Base-by-base conservation (phyloP, 805 yeast genomes). In the Tetrapisispora phaffii region DNA sequence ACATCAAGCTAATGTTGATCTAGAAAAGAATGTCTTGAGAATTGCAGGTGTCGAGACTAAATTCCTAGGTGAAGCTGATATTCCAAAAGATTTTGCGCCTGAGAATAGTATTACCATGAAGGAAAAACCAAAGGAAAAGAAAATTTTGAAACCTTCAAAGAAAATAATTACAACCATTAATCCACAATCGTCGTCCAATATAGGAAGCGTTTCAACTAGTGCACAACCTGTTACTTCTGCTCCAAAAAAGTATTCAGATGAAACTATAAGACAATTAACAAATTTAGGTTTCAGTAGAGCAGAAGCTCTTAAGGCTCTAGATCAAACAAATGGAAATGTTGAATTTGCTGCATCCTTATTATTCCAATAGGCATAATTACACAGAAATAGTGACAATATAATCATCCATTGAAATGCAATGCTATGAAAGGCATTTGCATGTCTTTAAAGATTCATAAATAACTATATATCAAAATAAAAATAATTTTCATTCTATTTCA, bases 281-380 rank as follows among this genome's bases (percentile, higher is more conserved):
- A 72, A 72, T 15, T 67, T 90, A 48, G 97, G 97, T 0, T 87
- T 88, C 54, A 63, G 81, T 3, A 71, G 79, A 51, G 59, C 64
- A 2, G 80, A 84, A 51, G 93, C 82, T 0, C 62, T 79, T 2
- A 55, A 63, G 2, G 96, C 96, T 0, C 66, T 90, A 42, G 66
- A 70, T 23, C 73, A 70, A 47, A 75, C 94, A 1, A 70, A 73
- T 23, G 96, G 96, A 8, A 84, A 89, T 57, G 76, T 83, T 0
- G 97, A 90, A 44, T 51, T 80, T 49, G 97, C 97, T 0, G 97
- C 96, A 1, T 78, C 94, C 1, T 55, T 84, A 40, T 67, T 88
- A 40, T 87, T 86, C 49, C 45, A 43, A 37, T 33, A 38, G 13
- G 16, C 7, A 16, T 8, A 17, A 6, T 16, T 32, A n/a, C n/a